Evolutionary conservation across 1,139 yeast genomes (phyloP).

Genomic region (Yamadazyma spencermartinsiae): DNA sequence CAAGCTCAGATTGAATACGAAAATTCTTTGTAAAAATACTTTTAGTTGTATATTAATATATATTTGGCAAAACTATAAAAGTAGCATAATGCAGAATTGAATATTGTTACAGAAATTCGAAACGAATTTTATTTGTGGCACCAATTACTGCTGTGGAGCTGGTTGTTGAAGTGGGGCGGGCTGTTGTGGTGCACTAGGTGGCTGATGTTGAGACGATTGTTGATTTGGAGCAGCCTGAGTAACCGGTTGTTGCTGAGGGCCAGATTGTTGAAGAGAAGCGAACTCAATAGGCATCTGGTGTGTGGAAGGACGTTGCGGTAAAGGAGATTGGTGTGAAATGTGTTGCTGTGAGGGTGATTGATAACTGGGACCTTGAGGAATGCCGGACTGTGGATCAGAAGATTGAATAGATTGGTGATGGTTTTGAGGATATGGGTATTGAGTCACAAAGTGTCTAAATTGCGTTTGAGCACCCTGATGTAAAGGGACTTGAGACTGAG

Average conservation of each 20-base stretch:
- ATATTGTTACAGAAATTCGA: conserved; percentile 3
- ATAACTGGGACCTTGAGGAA: background rate
- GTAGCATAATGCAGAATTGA: conserved; percentile 5
- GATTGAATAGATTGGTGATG: background rate
- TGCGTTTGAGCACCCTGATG: background rate
- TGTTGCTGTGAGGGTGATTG: background rate
- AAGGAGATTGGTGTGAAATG: background rate
- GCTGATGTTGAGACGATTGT: background rate
- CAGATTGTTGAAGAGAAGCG: no score
- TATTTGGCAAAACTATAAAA: conserved; percentile 3
- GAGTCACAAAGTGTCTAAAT: background rate
- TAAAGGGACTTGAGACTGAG: background rate
- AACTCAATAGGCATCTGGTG: no score
- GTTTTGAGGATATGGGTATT: background rate
- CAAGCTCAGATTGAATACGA: conserved; percentile 65
- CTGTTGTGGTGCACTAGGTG: background rate
- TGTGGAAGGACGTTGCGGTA: background rate
- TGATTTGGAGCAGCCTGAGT: background rate
- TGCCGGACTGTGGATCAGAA: background rate
- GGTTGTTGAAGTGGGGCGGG: background rate
- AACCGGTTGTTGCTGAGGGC: background rate
- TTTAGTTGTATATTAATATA: conserved; percentile 7
- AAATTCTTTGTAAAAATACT: conserved; percentile 11
- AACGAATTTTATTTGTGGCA: background rate
- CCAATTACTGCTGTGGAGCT: background rate